Conservation (phyloP, 2,329 filamentous ascomycete species). For the Zymoseptoria ardabiliae region DNA sequence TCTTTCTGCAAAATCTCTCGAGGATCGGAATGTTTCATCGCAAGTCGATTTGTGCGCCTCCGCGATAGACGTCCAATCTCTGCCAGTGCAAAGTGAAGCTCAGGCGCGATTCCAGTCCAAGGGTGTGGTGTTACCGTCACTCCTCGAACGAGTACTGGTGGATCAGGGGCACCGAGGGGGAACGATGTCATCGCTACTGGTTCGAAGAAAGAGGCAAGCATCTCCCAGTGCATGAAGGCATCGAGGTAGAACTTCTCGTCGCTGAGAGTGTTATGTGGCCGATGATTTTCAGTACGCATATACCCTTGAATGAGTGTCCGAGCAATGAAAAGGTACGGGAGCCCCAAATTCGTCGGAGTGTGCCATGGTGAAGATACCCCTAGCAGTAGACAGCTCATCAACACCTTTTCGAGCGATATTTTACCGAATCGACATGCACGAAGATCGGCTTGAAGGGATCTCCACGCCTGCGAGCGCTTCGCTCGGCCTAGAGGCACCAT, state of each 20-base stretch:
- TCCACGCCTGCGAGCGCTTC: slow-evolving; percentile 47
- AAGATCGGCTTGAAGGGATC: slow-evolving; percentile 44
- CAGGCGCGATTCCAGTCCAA: slow-evolving; percentile 43
- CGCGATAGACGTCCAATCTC: slow-evolving; percentile 36
- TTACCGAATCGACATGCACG: slow-evolving; percentile 37
- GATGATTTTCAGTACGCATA: slow-evolving; percentile 31
- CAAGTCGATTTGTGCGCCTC: slow-evolving; percentile 7
- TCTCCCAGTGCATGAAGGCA: slow-evolving; percentile 52
- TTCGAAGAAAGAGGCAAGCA: slow-evolving; percentile 49
- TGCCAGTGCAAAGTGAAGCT: slow-evolving; percentile 39
- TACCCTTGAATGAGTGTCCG: slow-evolving; percentile 39
- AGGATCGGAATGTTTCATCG: not conserved
- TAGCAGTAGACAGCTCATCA: slow-evolving; percentile 52
- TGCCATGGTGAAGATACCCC: slow-evolving; percentile 56
- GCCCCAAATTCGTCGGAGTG: slow-evolving; percentile 48
- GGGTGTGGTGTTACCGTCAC: slow-evolving; percentile 37
- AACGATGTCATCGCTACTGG: slow-evolving; percentile 24
- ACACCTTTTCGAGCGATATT: slow-evolving; percentile 42
- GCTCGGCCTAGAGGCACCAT: slow-evolving; percentile 45
- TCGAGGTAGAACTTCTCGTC: slow-evolving; percentile 45
- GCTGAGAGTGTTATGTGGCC: slow-evolving; percentile 23
- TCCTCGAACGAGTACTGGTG: slow-evolving; percentile 19
- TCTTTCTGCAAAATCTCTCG: slow-evolving; percentile 1
- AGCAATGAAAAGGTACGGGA: slow-evolving; percentile 45
- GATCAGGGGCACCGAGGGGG: slow-evolving; percentile 27